Evolutionary conservation across 805 yeast species (phyloP).

Genomic region (Candida andamanensis): DNA sequence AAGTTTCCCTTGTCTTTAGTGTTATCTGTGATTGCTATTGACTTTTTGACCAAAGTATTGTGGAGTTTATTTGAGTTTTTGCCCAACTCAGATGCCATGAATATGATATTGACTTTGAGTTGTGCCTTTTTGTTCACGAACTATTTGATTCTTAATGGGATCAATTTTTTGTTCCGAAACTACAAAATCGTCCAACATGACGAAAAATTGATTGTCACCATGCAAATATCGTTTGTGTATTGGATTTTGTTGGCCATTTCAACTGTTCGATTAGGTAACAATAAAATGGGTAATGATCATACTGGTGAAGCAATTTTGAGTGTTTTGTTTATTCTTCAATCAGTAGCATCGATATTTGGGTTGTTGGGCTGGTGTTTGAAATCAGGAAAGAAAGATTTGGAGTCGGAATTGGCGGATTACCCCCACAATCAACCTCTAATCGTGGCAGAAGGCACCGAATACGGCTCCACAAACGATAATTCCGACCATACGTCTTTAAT

Average conservation of each 20-base stretch:
- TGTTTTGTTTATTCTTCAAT: constrained; percentile 40
- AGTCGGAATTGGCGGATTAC: constrained; percentile 9
- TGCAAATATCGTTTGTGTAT: constrained; percentile 47
- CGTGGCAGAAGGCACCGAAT: constrained; percentile 12
- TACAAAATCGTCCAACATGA: constrained; percentile 38
- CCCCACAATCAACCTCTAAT: constrained; percentile 24
- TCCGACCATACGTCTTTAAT: constrained; percentile 19
- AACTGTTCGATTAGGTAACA: constrained; percentile 45
- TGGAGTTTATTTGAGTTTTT: constrained; percentile 17
- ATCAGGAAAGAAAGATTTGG: constrained; percentile 8
- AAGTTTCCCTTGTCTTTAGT: constrained; percentile 58
- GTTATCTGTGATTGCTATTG: constrained; percentile 35
- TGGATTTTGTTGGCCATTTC: constrained; percentile 52
- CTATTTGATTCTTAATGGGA: constrained; percentile 48
- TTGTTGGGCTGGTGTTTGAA: constrained; percentile 41
- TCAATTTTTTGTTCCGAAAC: constrained; percentile 28
- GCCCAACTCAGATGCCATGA: constrained; percentile 35
- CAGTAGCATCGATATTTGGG: constrained; percentile 49
- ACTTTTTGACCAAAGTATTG: constrained; percentile 20
- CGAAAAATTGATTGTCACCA: constrained; percentile 36
- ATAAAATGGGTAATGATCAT: constrained; percentile 39
- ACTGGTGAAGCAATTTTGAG: constrained; percentile 50
- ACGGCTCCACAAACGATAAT: constrained; percentile 14
- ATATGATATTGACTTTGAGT: constrained; percentile 37
- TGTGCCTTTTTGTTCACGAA: constrained; percentile 49